Base-by-base conservation (phyloP, 2,329 filamentous ascomycete genomes). In the Ascochyta lentis region DNA sequence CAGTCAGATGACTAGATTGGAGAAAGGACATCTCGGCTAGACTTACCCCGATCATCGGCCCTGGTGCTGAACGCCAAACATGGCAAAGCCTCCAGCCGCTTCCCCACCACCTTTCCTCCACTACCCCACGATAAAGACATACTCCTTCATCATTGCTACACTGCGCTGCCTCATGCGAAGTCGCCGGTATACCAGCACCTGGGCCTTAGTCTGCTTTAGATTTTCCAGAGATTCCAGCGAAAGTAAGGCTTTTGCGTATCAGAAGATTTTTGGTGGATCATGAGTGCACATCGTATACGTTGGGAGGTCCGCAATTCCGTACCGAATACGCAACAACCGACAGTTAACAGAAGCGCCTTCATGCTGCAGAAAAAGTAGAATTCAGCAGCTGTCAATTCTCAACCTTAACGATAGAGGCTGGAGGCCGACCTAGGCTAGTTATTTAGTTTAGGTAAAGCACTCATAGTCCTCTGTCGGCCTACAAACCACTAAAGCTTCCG, bases 1-100 rank as follows among this genome's bases (percentile, higher is more conserved):
- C 45, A 49, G 39, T 40, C 54, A 52, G 33, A 49, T 57, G 54
- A 57, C 48, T 49, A 48, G 54, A 42, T 26, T 24, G 19, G 34
- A 31, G 49, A n/a, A 49, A 33, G 27, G 34, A 26, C 4, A 7
- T 8, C 12, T 27, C 40, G 43, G 54, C 54, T 46, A 52, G 22
- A 44, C 54, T 37, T 53, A 26, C 48, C 33, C 38, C 26, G 38
- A 13, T 15, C 34, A 44, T 29, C 31, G 24, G 38, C 42, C 15
- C 19, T 42, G 23, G 23, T 45, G 35, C 52, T 31, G 16, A 50
- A 27, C 13, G 24, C 41, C 49, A 13, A 26, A 39, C 34, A 12
- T 31, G 39, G 29, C 23, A 13, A 37, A 39, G 48, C 39, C n/a
- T 13, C 39, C 13, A 33, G 29, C 29, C 40, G 22, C 8, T 29